Evolutionary conservation across 2,329 filamentous ascomycete genomes (phyloP).

Genomic region (Diplodia seriata): DNA sequence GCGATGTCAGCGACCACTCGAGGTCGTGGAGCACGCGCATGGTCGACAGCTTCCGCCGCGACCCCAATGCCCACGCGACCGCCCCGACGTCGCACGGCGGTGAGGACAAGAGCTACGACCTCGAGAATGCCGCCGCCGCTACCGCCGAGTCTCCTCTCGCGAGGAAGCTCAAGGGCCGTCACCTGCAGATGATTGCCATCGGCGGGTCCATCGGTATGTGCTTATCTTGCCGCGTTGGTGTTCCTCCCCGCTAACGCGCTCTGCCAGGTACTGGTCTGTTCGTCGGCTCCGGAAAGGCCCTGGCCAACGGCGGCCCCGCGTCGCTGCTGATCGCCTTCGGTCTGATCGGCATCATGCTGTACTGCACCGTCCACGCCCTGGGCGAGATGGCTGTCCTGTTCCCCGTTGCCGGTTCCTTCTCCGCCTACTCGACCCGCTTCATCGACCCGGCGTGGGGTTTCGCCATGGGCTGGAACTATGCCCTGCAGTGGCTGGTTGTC

Average conservation of each 20-base stretch:
- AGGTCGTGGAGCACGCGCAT: conserved; percentile 51
- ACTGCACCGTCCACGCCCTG: conserved; percentile 88
- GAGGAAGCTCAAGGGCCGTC: conserved; percentile 63
- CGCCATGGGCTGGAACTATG: conserved; percentile 97
- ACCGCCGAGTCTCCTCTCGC: conserved; percentile 69
- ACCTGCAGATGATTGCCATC: conserved; percentile 98
- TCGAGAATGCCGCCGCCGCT: conserved; percentile 31
- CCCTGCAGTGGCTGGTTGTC: conserved; percentile 84
- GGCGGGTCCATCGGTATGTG: conserved; percentile 75
- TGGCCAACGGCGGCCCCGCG: conserved; percentile 49
- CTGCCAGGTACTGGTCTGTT: conserved; percentile 68
- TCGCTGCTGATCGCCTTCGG: conserved; percentile 48
- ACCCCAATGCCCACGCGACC: conserved; percentile 53
- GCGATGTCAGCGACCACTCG: conserved; percentile 45
- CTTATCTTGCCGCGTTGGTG: not conserved
- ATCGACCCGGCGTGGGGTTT: conserved; percentile 94
- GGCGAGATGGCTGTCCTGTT: conserved; percentile 94
- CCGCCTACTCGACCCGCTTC: conserved; percentile 89
- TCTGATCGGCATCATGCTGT: conserved; percentile 85
- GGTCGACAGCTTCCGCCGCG: conserved; percentile 50
- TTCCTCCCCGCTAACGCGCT: not conserved
- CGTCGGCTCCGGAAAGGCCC: conserved; percentile 69
- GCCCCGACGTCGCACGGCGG: conserved; percentile 56
- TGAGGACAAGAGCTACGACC: conserved; percentile 58
- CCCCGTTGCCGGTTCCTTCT: conserved; percentile 90